These are phyloP conservation scores for Wickerhamiella dianesei DNA, from an alignment of 805 yeast genomes.

Conservation along the genomic window DNA sequence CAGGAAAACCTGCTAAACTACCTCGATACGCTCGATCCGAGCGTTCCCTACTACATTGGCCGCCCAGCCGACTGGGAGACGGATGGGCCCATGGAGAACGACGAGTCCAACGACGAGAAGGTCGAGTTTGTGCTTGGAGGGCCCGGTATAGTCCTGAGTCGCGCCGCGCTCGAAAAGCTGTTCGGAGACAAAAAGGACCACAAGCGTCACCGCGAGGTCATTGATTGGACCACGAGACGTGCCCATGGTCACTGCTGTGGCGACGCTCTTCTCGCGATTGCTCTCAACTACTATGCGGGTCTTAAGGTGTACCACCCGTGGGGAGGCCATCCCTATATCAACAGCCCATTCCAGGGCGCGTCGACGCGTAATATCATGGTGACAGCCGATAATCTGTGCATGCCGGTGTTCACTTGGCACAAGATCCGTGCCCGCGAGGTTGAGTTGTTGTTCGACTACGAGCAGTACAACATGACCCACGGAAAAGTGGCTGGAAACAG, in stretches of 20 bases:
- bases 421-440: slow-evolving; percentile 24
- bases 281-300: slow-evolving; percentile 20
- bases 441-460: slow-evolving; percentile 27
- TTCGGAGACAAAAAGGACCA: slow-evolving; percentile 14
- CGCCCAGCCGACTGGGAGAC: not conserved
- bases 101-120: slow-evolving; percentile 14
- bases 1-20: not conserved
- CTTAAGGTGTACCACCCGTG: slow-evolving; percentile 7
- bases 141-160: slow-evolving; percentile 25
- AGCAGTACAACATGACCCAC: slow-evolving; percentile 14
- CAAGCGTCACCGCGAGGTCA: slow-evolving; percentile 4
- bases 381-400: slow-evolving; percentile 21
- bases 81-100: slow-evolving; percentile 14
- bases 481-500: slow-evolving; percentile 14
- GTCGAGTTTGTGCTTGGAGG: slow-evolving; percentile 29
- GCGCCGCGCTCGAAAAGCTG: slow-evolving; percentile 21
- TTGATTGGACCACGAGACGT: slow-evolving; percentile 15
- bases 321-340: slow-evolving; percentile 1
- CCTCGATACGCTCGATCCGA: slow-evolving; percentile 14
- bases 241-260: slow-evolving; percentile 25
- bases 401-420: slow-evolving; percentile 25
- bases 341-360: slow-evolving; percentile 25
- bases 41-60: slow-evolving; percentile 10
- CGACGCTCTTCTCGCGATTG: slow-evolving; percentile 24
- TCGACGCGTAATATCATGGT: slow-evolving; percentile 14